Base-by-base conservation (phyloP, 305 asterid species). In the Petunia hybrid region DNA sequence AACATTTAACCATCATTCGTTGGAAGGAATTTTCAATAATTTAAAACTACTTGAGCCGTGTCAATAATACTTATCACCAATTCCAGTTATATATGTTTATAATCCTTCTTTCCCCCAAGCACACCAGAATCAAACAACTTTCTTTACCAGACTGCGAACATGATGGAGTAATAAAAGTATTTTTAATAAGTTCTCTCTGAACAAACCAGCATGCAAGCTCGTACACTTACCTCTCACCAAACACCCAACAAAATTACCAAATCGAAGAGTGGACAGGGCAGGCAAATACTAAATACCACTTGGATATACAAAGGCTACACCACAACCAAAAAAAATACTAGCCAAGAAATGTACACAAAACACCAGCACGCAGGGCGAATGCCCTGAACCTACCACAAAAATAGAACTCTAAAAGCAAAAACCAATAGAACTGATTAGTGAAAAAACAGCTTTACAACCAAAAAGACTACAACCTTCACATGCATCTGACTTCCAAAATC, bases 361-460 rank as follows among this genome's bases (percentile, higher is more conserved):
- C 38, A 75, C 65, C 65, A 75, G 79, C 51, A 75, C 65, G 38
- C 51, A 75, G 38, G 51, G 39, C 48, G 39, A 38, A 55, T 55
- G 65, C 79, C 79, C 45, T 38, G 38, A 38, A 14, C 65, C 65
- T 75, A 36, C 79, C 79, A 75, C 65, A 42, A 36, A 53, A 74
- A 75, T 16, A 67, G 53, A 53, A 55, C 79, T 75, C 79, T 74
- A 74, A 75, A n/a, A 75, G 48, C 62, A 71, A 73, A 75, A 55
- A 48, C 76, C 73, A 70, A 77, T 40, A 41, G 48, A 78, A 73
- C 46, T 43, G 59, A 38, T 78, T 46, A 55, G 80, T 64, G 60
- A 78, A 71, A 84, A 84, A 48, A 62, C 82, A 46, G 45, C 73
- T 78, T 65, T 65, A 62, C 56, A 61, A 78, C n/a, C 70, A 42